phyloP scores from a whole-genome alignment of 192 early-diverging fungal genomes.

The Allomyces javanicus region DNA sequence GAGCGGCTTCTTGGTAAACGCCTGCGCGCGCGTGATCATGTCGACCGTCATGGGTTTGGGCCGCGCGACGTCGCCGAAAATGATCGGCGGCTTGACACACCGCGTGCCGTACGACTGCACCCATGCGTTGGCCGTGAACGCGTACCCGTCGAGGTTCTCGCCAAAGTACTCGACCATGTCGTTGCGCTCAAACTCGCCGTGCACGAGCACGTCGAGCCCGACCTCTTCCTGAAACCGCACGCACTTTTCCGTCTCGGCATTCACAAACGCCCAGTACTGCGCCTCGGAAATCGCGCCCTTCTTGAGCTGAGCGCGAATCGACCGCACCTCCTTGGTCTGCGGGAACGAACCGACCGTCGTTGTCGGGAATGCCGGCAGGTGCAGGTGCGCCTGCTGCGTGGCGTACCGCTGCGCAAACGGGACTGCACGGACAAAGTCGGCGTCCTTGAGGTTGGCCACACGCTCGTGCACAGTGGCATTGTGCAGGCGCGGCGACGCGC shows the following conservation, averaged over 20 bases:
- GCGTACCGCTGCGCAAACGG: constrained; percentile 49
- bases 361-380: constrained; percentile 81
- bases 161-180: constrained; percentile 97
- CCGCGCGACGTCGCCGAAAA: constrained; percentile 88
- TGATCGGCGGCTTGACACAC: constrained; percentile 92
- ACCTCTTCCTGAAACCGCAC: constrained; percentile 75
- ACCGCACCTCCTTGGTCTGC: constrained; percentile 90
- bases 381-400: constrained; percentile 51
- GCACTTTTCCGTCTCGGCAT: constrained; percentile 62
- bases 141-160: constrained; percentile 77
- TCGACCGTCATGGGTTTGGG: constrained; percentile 83
- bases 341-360: constrained; percentile 98
- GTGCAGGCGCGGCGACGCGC: constrained; percentile 58
- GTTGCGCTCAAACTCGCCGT: constrained; percentile 93
- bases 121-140: constrained; percentile 93
- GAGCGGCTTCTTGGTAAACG: constrained; percentile 71
- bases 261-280: constrained; percentile 66
- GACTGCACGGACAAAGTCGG: constrained; percentile 53
- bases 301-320: constrained; percentile 73
- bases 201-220: constrained; percentile 87
- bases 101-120: constrained; percentile 92
- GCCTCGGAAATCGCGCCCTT: constrained; percentile 47
- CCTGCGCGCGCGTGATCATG: constrained; percentile 67
- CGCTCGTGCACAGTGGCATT: constrained; percentile 62
- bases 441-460: constrained; percentile 38